These are phyloP conservation scores for Nakazawaea ernobii DNA, from an alignment of 805 yeast species.

Conservation along the genomic window DNA sequence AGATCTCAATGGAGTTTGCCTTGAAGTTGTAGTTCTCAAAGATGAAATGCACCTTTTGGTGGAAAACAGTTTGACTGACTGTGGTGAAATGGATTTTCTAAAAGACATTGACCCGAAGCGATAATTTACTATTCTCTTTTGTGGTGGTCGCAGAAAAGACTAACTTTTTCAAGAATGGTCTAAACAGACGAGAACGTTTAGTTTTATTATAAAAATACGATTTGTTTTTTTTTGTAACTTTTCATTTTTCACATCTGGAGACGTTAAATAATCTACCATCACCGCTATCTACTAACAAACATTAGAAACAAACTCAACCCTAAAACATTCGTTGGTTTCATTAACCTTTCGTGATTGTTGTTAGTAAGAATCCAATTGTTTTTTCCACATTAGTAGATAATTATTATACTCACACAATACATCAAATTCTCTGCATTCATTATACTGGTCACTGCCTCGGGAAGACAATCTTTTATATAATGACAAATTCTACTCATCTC, in stretches of 20 bases:
- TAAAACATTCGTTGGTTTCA: background rate
- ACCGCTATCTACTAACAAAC: too few species aligned
- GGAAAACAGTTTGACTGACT: background rate
- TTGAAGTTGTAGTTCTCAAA: background rate
- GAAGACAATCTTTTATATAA: background rate
- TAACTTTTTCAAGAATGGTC: too few species aligned
- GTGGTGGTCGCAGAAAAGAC: too few species aligned
- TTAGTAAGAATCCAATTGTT: background rate
- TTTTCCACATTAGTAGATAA: too few species aligned
- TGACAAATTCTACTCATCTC: conserved; percentile 8
- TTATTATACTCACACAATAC: conserved; percentile 4
- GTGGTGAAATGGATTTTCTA: background rate
- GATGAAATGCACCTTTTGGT: background rate
- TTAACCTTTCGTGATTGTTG: background rate
- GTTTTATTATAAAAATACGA: too few species aligned
- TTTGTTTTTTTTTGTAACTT: too few species aligned
- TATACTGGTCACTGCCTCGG: background rate
- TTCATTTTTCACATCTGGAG: background rate
- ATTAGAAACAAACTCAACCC: background rate
- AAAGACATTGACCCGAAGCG: background rate
- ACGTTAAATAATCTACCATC: background rate
- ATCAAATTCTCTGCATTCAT: conserved; percentile 1
- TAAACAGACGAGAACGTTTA: too few species aligned
- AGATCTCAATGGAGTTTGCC: conserved; percentile 5
- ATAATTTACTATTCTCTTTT: background rate